Evolutionary conservation across 148 eudicot species (phyloP), one percentile per base, ranked within the genome.

Genomic region (Camellia granthamiana): DNA sequence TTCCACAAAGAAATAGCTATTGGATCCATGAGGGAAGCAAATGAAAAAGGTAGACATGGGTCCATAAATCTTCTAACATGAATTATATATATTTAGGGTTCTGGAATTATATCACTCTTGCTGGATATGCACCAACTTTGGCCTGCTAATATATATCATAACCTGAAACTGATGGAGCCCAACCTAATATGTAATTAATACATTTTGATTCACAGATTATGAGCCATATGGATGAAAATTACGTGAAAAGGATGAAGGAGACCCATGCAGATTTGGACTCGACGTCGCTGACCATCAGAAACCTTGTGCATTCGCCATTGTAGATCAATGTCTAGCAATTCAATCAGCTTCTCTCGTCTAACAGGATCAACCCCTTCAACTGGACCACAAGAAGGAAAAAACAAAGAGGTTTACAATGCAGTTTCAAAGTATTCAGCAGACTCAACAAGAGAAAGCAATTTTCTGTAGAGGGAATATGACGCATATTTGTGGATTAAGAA

Each of bases 221-320:
- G 15, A 78, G 46, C 68, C 52, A 77, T 15, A 19, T 1, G 23
- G 51, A 79, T 5, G 52, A 38, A 51, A 77, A 44, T 21, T 83
- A 93, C 99, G 95, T 96, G 89, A 82, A 90, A 96, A 63, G 97
- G 95, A 84, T 90, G 91, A 82, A 96, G 99, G 78, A 96, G 99
- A 76, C 98, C 99, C 95, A 96, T 83, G 86, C 99, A 96, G 83
- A 96, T 96, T 87, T 96, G 99, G 52, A 96, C 99, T 79, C 98
- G 84, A 71, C 98, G 90, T 72, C 99, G 66, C 87, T 96, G 99
- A 42, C 99, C 99, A 93, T 96, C 98, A 81, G 98, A 96, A 72
- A 96, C 99, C 89, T 96, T 96, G 74, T 96, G 99, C 99, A 96
- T 96, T 56, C 99, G 88, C 98, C 99, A 96, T 65, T 86, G 81